Percentiles rank a stretch among this genome's conserved stretches.
Conservation (phyloP, 495 filamentous ascomycete genomes). For the Acidiella bohemica region DNA sequence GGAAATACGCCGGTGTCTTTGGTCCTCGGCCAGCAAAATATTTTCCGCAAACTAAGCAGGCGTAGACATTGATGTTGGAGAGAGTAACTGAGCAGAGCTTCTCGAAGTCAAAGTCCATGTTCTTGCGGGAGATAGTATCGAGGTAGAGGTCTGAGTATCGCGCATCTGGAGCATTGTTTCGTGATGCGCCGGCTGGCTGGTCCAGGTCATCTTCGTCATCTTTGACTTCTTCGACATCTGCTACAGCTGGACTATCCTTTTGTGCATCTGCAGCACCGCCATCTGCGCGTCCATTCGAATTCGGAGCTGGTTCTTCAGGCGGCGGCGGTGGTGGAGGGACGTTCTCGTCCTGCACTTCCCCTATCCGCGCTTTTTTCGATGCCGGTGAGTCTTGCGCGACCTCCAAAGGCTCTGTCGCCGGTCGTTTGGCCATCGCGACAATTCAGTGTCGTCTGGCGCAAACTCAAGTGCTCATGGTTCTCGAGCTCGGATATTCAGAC, state of each 20-base stretch:
- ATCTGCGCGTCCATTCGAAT: constrained; percentile 30
- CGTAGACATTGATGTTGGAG: constrained; percentile 98
- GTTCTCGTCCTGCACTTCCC: constrained; percentile 37
- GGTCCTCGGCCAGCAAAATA: constrained; percentile 92
- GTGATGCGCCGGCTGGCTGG: constrained; percentile 29
- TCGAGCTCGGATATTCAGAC: too few species aligned
- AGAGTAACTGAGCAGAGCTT: constrained; percentile 92
- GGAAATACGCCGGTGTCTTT: constrained; percentile 93
- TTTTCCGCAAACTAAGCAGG: constrained; percentile 92
- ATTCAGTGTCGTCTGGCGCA: too few species aligned
- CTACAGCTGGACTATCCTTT: constrained; percentile 24
- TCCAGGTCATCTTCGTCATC: constrained; percentile 34
- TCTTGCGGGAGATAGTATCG: constrained; percentile 79
- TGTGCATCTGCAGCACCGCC: too few species aligned
- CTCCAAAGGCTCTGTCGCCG: constrained; percentile 64
- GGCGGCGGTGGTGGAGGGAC: constrained; percentile 23
- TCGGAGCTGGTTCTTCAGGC: constrained; percentile 22
- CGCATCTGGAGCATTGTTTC: constrained; percentile 45
- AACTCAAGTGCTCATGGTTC: too few species aligned
- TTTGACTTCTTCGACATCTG: constrained; percentile 25
- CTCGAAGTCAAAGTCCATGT: constrained; percentile 95
- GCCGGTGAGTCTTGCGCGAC: constrained; percentile 51
- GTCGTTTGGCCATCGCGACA: constrained; percentile 55
- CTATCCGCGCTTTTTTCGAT: constrained; percentile 61
- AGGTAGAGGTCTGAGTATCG: constrained; percentile 95